Base-by-base conservation (phyloP, 148 eudicot genomes). In the Tetragonia tetragonoides region DNA sequence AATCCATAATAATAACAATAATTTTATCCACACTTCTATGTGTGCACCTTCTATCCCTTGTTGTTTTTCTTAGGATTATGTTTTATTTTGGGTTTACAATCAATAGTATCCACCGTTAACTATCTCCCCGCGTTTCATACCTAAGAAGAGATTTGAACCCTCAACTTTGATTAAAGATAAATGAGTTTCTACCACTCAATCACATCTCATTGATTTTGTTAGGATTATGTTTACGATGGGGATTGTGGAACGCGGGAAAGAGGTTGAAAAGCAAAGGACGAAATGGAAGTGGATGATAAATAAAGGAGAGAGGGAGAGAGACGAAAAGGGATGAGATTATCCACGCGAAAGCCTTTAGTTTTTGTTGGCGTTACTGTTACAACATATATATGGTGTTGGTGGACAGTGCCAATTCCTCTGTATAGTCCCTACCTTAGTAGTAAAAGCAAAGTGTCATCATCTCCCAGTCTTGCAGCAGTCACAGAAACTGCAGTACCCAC, bases 221-320 rank as follows among this genome's bases (percentile, higher is more conserved):
- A 20, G 34, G 24, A n/a, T n/a, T 62, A 28, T 28, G 34, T 6
- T 66, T 66, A 66, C n/a, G 76, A 71, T 39, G 81, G 66, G 70
- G 76, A 60, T 38, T 12, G 80, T 65, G 77, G 72, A 34, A 68
- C 77, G 65, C 68, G 83, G 53, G 49, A 42, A 62, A 76, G 61
- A 76, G 70, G 39, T 79, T 70, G 18, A 70, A 76, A 72, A 78
- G 75, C 74, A 42, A 61, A 70, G 80, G 81, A 71, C 72, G 76
- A 78, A 63, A 66, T n/a, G 44, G 72, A 64, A 66, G 79, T 75
- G 79, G 79, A 77, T 77, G 73, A 68, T 68, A 73, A 67, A 63
- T 75, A 21, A 46, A 75, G 39, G 70, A 46, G 16, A 23, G 66
- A 34, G 14, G 38, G 21, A 16, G 72, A 68, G 72, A 44, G 15